These are phyloP conservation scores for Sanghuangporus sanghuang DNA, from an alignment of 1,284 basidiomycete species.

Conservation along the genomic window DNA sequence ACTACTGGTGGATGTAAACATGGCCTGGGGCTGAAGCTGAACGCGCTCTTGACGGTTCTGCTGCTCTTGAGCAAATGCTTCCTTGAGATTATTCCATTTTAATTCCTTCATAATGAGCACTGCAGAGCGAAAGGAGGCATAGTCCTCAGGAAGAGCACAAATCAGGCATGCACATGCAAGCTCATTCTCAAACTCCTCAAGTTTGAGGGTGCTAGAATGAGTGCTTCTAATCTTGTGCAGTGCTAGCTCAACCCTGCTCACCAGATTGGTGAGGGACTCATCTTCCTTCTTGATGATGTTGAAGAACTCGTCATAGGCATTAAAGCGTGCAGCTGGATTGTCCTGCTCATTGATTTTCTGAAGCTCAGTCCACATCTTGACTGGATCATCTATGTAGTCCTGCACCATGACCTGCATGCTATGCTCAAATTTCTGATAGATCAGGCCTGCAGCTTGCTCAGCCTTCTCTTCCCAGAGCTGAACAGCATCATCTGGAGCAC, in stretches of 20 bases:
- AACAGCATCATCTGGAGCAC: background rate
- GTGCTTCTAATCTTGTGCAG: background rate
- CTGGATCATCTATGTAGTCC: background rate
- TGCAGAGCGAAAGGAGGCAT: background rate
- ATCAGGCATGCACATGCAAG: background rate
- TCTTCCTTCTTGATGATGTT: background rate
- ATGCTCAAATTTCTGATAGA: background rate
- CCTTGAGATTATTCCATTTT: background rate
- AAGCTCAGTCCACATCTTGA: background rate
- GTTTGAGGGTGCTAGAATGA: background rate
- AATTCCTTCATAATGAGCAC: background rate
- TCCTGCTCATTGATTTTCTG: background rate
- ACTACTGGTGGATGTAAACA: no score
- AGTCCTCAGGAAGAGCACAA: background rate
- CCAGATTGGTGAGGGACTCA: background rate
- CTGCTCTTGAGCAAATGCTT: background rate
- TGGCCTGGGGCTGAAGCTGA: no score
- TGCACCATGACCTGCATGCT: background rate
- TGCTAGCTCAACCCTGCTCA: background rate
- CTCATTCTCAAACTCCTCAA: background rate
- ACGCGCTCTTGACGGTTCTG: background rate
- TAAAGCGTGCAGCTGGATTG: background rate
- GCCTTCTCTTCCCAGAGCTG: background rate
- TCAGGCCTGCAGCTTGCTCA: background rate
- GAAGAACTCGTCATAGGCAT: background rate